Percentiles rank a stretch among this genome's conserved stretches.
Evolutionary conservation across 176 grass and related monocot genomes (phyloP).

Genomic region (Bolboschoenus planiculmis): DNA sequence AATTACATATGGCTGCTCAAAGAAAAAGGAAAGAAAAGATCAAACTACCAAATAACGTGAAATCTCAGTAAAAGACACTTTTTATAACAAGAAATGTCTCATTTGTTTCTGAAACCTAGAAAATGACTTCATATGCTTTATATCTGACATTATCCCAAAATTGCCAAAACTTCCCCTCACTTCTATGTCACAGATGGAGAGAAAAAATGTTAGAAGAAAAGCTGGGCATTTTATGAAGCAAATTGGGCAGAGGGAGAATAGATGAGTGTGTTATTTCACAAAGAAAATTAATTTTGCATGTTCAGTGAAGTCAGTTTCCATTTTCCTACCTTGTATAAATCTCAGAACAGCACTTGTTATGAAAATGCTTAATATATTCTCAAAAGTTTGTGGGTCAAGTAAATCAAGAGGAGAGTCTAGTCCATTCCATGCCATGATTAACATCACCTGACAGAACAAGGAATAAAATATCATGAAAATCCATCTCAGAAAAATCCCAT

Average conservation of each 20-base stretch:
- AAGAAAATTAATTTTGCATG: background rate
- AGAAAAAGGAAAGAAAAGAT: background rate
- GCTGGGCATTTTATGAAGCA: background rate
- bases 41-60: background rate
- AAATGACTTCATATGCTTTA: background rate
- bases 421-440: conserved; percentile 95
- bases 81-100: background rate
- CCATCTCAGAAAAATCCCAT: background rate
- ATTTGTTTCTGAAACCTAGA: background rate
- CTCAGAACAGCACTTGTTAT: conserved; percentile 82
- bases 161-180: background rate
- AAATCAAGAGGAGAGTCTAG: conserved; percentile 73
- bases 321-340: conserved; percentile 95
- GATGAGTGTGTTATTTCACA: background rate
- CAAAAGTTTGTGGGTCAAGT: conserved; percentile 73
- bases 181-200: background rate
- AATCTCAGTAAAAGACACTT: background rate
- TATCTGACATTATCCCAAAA: background rate
- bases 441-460: conserved; percentile 54
- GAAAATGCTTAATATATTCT: conserved; percentile 88
- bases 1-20: no score
- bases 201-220: background rate
- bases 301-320: background rate
- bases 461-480: conserved; percentile 11
- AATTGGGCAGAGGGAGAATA: no score